phyloP scores from a whole-genome alignment of 768 basidiomycete species.

The Suillus spraguei region DNA sequence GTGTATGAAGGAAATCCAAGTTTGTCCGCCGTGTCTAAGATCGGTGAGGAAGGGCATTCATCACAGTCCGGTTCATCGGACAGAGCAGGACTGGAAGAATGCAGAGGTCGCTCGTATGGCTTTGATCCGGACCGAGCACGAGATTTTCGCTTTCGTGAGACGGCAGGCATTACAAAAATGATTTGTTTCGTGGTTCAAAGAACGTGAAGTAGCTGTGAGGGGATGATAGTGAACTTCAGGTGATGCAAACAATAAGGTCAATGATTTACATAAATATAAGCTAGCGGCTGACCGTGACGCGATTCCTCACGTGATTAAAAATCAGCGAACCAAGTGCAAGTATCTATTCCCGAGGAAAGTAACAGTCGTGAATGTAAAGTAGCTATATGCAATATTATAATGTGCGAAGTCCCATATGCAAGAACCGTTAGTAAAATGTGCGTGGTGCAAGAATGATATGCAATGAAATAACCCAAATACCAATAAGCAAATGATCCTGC shows the following conservation, averaged over 20 bases:
- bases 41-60: constrained; percentile 7
- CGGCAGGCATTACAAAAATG: constrained; percentile 8
- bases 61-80: constrained; percentile 1
- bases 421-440: constrained; percentile 4
- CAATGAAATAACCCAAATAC: constrained; percentile 1
- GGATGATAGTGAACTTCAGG: constrained; percentile 12
- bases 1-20: constrained; percentile 64
- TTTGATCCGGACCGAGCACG: constrained; percentile 13
- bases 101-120: constrained; percentile 25
- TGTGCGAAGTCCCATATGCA: background rate
- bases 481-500: background rate
- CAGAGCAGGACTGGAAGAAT: constrained; percentile 12
- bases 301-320: constrained; percentile 32
- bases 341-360: background rate
- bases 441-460: background rate
- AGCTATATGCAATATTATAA: background rate
- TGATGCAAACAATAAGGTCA: too few species aligned
- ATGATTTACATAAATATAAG: constrained; percentile 11
- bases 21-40: constrained; percentile 20
- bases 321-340: constrained; percentile 21
- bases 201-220: constrained; percentile 5
- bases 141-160: background rate
- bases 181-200: background rate
- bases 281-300: constrained; percentile 32
- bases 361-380: background rate